Evolutionary conservation across 495 filamentous ascomycete genomes (phyloP).

Genomic region (Hypoxylon subgilvum): DNA sequence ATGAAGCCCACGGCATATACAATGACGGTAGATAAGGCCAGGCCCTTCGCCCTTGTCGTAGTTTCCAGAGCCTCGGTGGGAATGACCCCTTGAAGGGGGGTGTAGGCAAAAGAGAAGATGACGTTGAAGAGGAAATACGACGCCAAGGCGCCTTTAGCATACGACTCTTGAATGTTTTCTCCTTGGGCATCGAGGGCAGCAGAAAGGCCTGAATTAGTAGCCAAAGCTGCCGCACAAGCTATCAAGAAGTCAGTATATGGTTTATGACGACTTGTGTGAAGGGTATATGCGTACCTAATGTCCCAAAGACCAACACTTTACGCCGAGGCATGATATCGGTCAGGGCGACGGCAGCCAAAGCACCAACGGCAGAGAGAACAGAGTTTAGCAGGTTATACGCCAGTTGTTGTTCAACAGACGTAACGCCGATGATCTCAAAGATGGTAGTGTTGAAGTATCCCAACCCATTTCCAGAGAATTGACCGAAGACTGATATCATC

Average conservation of each 20-base stretch:
- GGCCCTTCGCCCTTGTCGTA: constrained; percentile 57
- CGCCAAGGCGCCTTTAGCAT: constrained; percentile 52
- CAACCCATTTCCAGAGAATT: constrained; percentile 56
- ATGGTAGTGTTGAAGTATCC: constrained; percentile 44
- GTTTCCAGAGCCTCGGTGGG: constrained; percentile 62
- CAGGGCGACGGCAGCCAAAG: constrained; percentile 48
- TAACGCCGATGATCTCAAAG: constrained; percentile 44
- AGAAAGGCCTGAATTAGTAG: constrained; percentile 55
- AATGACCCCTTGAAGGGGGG: constrained; percentile 65
- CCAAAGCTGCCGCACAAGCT: constrained; percentile 58
- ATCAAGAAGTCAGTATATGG: not conserved
- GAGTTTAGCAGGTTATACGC: constrained; percentile 56
- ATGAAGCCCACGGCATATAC: constrained; percentile 55
- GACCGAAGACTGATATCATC: constrained; percentile 61
- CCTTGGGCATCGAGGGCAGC: constrained; percentile 50
- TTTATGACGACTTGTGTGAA: not conserved
- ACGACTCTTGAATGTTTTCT: constrained; percentile 43
- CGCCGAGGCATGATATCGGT: constrained; percentile 56
- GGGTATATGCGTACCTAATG: constrained; percentile 39
- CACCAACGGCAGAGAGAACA: constrained; percentile 52
- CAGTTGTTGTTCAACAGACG: constrained; percentile 46
- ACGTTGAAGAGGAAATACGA: constrained; percentile 65
- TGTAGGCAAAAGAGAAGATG: constrained; percentile 66
- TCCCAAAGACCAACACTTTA: constrained; percentile 51
- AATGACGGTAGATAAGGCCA: constrained; percentile 53